Evolutionary conservation across 139 green algal species (phyloP), one percentile per base, ranked within the genome.

Genomic region (Limnomonas spitsbergensis): DNA sequence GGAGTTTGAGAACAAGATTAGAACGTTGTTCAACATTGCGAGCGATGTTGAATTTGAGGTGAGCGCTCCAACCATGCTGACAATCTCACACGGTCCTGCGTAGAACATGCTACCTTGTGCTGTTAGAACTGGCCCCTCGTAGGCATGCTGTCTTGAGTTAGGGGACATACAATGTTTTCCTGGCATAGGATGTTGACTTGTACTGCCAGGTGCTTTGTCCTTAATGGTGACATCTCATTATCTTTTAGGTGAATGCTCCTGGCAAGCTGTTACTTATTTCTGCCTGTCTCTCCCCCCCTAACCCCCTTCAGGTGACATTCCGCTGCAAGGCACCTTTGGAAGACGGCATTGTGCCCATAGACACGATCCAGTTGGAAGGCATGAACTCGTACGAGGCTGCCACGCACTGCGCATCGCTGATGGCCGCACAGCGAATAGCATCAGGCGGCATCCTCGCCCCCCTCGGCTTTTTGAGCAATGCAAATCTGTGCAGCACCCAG

Each of bases 331-430:
- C 56, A 7, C 56, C 56, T 37, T 4, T 70, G 29, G 56, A 70
- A 32, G 14, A 70, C 29, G 56, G 9, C 29, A 20, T 29, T 29
- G 20, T 61, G 20, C 47, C 47, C 14, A 61, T 14, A 35, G 83
- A 87, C 72, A 83, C 76, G 0, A 81, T 88, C 34, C 79, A 85
- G 53, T 72, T 88, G 27, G 83, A 88, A 35, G 83, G 83, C 29
- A 81, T 88, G 36, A 75, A 56, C n/a, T 80, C 66, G 1, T 88
- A 85, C 76, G 75, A 88, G 3, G 83, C 83, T 40, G 83, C 83
- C 27, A 83, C 83, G 1, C 79, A 88, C 66, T 84, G 79, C 29
- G 83, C 83, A 27, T 84, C 83, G 0, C 77, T 88, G 2, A 83
- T 88, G 79, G 83, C 83, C 0, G 76, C 83, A 3, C 79, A 88